phyloP scores from a whole-genome alignment of 345 rosid species.

The Linum lewisii region DNA sequence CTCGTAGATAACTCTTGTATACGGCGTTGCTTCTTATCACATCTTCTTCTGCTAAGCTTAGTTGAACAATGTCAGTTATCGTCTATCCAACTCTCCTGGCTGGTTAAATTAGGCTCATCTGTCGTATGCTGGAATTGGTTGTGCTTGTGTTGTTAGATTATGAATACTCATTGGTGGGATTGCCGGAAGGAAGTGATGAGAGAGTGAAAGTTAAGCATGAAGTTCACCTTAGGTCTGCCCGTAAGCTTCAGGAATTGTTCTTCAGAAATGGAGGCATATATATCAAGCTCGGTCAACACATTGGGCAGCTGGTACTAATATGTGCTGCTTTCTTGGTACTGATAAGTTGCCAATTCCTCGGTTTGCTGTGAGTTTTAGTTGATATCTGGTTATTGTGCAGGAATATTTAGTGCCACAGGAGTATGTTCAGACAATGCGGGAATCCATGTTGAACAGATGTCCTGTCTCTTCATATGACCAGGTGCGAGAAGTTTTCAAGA shows the following conservation, averaged over 20 bases:
- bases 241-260: conserved; percentile 81
- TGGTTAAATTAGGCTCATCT: background rate
- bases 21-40: background rate
- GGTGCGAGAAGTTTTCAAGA: conserved; percentile 80
- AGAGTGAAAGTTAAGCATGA: conserved; percentile 58
- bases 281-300: conserved; percentile 92
- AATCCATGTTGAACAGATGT: conserved; percentile 84
- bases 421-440: conserved; percentile 75
- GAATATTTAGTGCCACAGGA: conserved; percentile 86
- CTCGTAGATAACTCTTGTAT: background rate
- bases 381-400: conserved; percentile 17
- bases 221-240: conserved; percentile 89
- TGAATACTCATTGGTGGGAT: conserved; percentile 69
- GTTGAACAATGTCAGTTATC: background rate
- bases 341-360: background rate
- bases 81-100: background rate
- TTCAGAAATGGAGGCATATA: conserved; percentile 89
- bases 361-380: no score
- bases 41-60: background rate
- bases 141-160: conserved; percentile 39
- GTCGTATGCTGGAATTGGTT: background rate
- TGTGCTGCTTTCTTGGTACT: conserved; percentile 8
- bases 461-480: conserved; percentile 92
- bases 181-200: conserved; percentile 76
- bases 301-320: conserved; percentile 69